These are phyloP conservation scores for Penicillium cosmopolitanum DNA, from an alignment of 495 filamentous ascomycete genomes.

Conservation along the genomic window DNA sequence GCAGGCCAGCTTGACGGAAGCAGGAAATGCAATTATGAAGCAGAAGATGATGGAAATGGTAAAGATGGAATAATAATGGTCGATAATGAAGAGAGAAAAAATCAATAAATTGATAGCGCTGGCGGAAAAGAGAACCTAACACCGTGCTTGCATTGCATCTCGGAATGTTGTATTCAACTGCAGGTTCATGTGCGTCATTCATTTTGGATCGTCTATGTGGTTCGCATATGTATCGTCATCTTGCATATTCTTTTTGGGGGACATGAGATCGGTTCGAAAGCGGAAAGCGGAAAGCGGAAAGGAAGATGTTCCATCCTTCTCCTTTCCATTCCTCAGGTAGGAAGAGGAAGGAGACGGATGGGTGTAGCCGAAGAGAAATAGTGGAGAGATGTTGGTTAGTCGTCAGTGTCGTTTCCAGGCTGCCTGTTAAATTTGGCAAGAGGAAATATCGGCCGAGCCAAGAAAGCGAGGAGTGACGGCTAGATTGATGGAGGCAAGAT, in stretches of 20 bases:
- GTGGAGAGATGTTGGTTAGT: conserved; percentile 9
- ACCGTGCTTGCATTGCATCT: conserved; percentile 37
- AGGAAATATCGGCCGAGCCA: conserved; percentile 5
- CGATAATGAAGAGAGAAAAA: background rate
- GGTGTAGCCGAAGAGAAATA: conserved; percentile 27
- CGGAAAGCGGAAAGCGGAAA: conserved; percentile 4
- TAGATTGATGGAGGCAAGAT: conserved; percentile 21
- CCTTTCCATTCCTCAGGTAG: background rate
- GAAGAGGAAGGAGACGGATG: conserved; percentile 7
- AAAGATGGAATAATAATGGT: conserved; percentile 5
- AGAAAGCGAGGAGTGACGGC: background rate
- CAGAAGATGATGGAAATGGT: conserved; percentile 4
- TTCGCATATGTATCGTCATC: conserved; percentile 33
- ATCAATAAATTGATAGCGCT: background rate
- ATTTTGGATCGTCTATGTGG: conserved; percentile 37
- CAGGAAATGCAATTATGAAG: conserved; percentile 5
- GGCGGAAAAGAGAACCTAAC: conserved; percentile 31
- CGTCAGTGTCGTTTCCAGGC: background rate
- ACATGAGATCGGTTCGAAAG: conserved; percentile 13
- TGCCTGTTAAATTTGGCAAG: background rate
- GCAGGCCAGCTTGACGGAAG: background rate
- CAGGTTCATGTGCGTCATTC: conserved; percentile 34
- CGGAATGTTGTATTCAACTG: conserved; percentile 31
- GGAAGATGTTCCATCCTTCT: conserved; percentile 10
- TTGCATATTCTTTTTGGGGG: conserved; percentile 31